Base-by-base conservation (phyloP, 1,284 basidiomycete genomes). In the Cryptococcus wingfieldii region DNA sequence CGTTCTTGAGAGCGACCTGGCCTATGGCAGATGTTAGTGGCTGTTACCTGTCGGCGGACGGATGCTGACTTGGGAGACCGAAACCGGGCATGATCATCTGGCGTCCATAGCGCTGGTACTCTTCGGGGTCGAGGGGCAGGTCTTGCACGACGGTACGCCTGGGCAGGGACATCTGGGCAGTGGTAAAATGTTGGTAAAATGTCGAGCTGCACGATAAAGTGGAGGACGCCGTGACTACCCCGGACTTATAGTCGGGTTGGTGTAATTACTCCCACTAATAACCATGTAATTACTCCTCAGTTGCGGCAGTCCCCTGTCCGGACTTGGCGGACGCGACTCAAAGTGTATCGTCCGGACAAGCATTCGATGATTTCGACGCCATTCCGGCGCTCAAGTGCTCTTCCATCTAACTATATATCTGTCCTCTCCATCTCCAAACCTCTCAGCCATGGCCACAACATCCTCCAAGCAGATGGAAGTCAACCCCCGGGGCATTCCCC, bases 31-130 rank as follows among this genome's bases (percentile, higher is more conserved):
- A 13, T 12, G 38, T 27, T 13, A 25, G 16, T 28, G 46, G 46
- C 10, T 28, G 4, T 34, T 9, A n/a, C 6, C 13, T 44, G 13
- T 53, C 16, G 18, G 38, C 14, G 3, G 44, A 50, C 23, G 14
- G 27, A 25, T 5, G 31, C 77, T 51, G 57, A 88, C 90, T 91
- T 72, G 83, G 79, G 1, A 98, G 80, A 0, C 95, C 95, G 69
- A 97, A 88, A 25, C 85, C 86, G 55, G 91, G 85, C 53, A 98
- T 80, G 63, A 98, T 93, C 92, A 99, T 96, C 72, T 99, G 96
- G 45, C 96, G 82, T 25, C 94, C 93, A 83, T 98, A 98, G 47
- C 95, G 83, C 63, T 81, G 79, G 74, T 96, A 98, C 69, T 98
- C 94, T 43, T 77, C 71, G 7, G 79, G 68, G 7, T 65, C 65